Conservation (phyloP, 2,329 filamentous ascomycete species). For the Apiospora phragmitis region DNA sequence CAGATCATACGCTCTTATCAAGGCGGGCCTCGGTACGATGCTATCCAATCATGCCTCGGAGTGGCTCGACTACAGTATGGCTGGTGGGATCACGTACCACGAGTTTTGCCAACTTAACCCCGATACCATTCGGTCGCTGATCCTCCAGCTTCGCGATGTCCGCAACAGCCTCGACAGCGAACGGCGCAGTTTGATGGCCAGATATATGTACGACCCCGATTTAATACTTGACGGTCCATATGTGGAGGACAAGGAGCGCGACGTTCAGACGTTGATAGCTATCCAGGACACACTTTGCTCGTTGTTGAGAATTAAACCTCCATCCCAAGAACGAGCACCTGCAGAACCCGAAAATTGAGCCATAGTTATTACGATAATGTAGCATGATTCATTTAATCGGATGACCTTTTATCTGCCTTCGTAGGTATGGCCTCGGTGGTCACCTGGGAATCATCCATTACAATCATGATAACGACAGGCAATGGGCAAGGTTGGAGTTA, state of each 20-base stretch:
- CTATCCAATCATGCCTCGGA: conserved; percentile 25
- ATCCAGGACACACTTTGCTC: neutral
- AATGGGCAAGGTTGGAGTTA: neutral
- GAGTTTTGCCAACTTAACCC: conserved; percentile 25
- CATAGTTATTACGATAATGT: neutral
- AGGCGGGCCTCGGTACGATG: conserved; percentile 20
- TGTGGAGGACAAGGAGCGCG: neutral
- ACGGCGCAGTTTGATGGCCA: neutral
- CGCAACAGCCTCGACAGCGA: conserved; percentile 20
- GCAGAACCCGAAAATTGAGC: neutral
- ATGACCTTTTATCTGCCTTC: neutral
- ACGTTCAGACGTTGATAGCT: neutral
- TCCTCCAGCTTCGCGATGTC: conserved; percentile 23
- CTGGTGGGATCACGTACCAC: conserved; percentile 20
- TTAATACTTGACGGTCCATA: neutral
- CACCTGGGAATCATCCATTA: neutral
- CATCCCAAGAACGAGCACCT: neutral
- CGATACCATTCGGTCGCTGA: conserved; percentile 24
- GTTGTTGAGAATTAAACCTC: neutral
- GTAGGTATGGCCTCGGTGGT: neutral
- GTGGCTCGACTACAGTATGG: conserved; percentile 23
- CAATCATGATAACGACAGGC: neutral
- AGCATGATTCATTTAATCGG: neutral
- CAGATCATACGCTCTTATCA: conserved; percentile 18
- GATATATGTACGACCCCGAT: conserved; percentile 18